Percentiles rank a stretch among this genome's conserved stretches.
Evolutionary conservation across 495 filamentous ascomycete genomes (phyloP).

Genomic region (Annulohypoxylon stygium): DNA sequence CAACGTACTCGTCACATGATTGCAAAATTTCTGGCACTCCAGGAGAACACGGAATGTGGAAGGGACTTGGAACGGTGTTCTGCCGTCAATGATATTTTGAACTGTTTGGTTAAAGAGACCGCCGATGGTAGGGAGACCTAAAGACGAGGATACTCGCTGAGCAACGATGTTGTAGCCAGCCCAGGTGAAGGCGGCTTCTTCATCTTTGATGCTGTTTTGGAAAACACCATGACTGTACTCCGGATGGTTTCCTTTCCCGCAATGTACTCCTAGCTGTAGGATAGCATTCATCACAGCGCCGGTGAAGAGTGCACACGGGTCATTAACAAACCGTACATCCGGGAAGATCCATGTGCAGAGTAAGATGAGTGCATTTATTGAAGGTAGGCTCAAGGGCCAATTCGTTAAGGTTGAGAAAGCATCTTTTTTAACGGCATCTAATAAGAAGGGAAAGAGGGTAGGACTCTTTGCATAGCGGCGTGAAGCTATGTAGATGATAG

Average conservation of each 20-base stretch:
- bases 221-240: constrained; percentile 55
- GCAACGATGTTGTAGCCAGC: constrained; percentile 60
- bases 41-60: constrained; percentile 57
- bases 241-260: constrained; percentile 56
- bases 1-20: constrained; percentile 57
- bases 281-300: constrained; percentile 57
- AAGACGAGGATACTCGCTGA: constrained; percentile 56
- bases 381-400: constrained; percentile 53
- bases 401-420: constrained; percentile 53
- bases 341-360: constrained; percentile 60
- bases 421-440: constrained; percentile 56
- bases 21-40: constrained; percentile 59
- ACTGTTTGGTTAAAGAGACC: constrained; percentile 59
- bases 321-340: constrained; percentile 57
- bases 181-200: constrained; percentile 62
- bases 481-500: constrained; percentile 59
- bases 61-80: constrained; percentile 53
- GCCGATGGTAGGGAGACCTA: constrained; percentile 56
- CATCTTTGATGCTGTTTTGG: constrained; percentile 54
- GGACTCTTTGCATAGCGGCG: constrained; percentile 58
- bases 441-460: constrained; percentile 57
- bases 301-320: constrained; percentile 58
- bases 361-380: constrained; percentile 60
- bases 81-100: constrained; percentile 56
- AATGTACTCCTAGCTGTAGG: constrained; percentile 58